phyloP scores from a whole-genome alignment of 176 grass and related monocot genomes.

The Tillandsia fasciculata region DNA sequence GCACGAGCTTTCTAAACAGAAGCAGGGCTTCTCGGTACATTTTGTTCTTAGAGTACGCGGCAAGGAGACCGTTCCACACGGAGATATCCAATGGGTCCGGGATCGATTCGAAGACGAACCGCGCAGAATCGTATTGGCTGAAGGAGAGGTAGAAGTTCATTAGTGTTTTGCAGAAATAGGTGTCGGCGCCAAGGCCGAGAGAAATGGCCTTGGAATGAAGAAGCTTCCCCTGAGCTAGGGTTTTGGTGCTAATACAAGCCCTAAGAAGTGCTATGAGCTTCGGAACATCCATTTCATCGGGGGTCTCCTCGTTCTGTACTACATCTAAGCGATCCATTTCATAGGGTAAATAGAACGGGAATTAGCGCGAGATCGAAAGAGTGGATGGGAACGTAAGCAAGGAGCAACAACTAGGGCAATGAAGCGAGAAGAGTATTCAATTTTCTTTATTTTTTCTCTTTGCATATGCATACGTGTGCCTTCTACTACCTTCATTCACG shows the following conservation, averaged over 20 bases:
- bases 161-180: conserved; percentile 6
- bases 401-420: neutral
- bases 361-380: neutral
- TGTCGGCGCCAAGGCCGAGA: conserved; percentile 1
- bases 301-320: too few relatives aligned
- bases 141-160: conserved; percentile 24
- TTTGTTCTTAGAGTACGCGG: conserved; percentile 16
- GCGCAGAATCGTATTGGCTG: conserved; percentile 4
- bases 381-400: neutral
- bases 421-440: neutral
- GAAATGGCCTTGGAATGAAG: conserved; percentile 16
- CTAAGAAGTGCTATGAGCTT: conserved; percentile 6
- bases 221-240: conserved; percentile 9
- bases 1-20: conserved; percentile 14
- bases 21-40: conserved; percentile 4
- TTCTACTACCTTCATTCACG: too few relatives aligned
- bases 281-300: neutral
- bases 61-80: conserved; percentile 18
- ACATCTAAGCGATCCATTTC: too few relatives aligned
- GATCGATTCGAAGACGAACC: conserved; percentile 10
- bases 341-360: too few relatives aligned
- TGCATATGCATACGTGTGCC: too few relatives aligned
- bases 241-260: neutral
- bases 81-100: conserved; percentile 3
- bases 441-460: too few relatives aligned